Evolutionary conservation across 257 asterid species (phyloP).

Genomic region (Leptodermis oblonga): DNA sequence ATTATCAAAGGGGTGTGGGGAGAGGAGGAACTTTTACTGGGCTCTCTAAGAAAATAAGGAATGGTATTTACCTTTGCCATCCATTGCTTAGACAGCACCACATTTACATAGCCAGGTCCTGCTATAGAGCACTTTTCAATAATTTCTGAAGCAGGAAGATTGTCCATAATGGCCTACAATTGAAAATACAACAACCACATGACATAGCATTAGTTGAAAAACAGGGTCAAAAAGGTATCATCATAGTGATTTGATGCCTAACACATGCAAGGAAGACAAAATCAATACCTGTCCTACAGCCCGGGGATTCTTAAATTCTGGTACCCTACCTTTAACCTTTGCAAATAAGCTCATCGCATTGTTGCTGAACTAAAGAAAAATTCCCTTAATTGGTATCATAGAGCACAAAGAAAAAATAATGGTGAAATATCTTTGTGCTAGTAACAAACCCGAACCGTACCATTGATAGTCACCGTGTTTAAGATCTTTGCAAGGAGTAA

Average conservation of each 20-base stretch:
- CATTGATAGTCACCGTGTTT: conserved; percentile 87
- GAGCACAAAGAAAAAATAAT: not conserved
- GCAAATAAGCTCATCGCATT: conserved; percentile 95
- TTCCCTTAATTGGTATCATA: conserved; percentile 9
- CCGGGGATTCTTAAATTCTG: conserved; percentile 67
- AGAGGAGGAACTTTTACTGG: not conserved
- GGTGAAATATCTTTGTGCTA: not conserved
- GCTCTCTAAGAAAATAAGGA: not conserved
- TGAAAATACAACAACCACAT: conserved; percentile 14
- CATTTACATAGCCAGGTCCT: conserved; percentile 88
- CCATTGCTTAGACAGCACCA: conserved; percentile 63
- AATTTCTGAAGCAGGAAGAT: conserved; percentile 74
- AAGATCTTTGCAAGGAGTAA: conserved; percentile 69
- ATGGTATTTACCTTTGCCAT: conserved; percentile 60
- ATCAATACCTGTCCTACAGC: conserved; percentile 72
- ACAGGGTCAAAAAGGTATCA: not conserved
- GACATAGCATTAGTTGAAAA: conserved; percentile 9
- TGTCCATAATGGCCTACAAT: conserved; percentile 65
- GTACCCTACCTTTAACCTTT: conserved; percentile 55
- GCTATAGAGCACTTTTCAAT: conserved; percentile 64
- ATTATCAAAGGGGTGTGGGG: not conserved
- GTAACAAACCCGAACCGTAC: conserved; percentile 28
- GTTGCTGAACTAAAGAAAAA: conserved; percentile 51
- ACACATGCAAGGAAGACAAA: not conserved
- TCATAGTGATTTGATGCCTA: not conserved